Evolutionary conservation across 2,329 filamentous ascomycete species (phyloP), one percentile per base, ranked within the genome.

Genomic region (Trichophyton rubrum): DNA sequence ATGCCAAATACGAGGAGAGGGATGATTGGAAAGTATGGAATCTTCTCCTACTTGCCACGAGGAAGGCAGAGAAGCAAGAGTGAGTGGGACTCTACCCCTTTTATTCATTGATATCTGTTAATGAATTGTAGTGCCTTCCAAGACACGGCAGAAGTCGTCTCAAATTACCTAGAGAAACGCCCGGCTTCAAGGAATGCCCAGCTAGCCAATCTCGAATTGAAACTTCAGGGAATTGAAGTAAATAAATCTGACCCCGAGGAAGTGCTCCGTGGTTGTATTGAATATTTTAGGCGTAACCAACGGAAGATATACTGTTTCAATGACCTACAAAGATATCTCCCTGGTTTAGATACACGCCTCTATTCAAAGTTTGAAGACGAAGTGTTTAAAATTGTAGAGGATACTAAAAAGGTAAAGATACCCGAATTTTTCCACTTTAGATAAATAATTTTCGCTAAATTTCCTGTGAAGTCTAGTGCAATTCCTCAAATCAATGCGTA

Each of bases 21-120:
- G 73, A 78, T 64, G 75, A 78, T 59, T 78, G 77, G 73, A 70
- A 68, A 49, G 71, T 77, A 17, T 79, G 77, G 77, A 70, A 68
- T n/a, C 66, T 77, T 11, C 67, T 78, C 57, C 63, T 77, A 9
- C 66, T 64, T 17, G 69, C 73, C 11, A 68, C 69, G 13, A 67
- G 68, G 20, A 69, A 72, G 24, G 61, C 71, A 3, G 68, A 68
- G 41, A 68, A 58, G 6, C 56, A 68, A 60, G 70, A 70, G 75
- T 77, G 67, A 63, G 75, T 68, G 55, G 47, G 43, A 24, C 8
- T 61, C 5, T 56, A 49, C 57, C 65, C 24, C 11, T 13, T 57
- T 22, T 22, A 20, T 24, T 17, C 8, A 15, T 41, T 4, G 6
- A 8, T 3, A 3, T 9, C 30, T 7, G 59, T 3, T 60, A 60